Conservation (phyloP, 1,284 basidiomycete species). For the Ceratobasidium sp. region DNA sequence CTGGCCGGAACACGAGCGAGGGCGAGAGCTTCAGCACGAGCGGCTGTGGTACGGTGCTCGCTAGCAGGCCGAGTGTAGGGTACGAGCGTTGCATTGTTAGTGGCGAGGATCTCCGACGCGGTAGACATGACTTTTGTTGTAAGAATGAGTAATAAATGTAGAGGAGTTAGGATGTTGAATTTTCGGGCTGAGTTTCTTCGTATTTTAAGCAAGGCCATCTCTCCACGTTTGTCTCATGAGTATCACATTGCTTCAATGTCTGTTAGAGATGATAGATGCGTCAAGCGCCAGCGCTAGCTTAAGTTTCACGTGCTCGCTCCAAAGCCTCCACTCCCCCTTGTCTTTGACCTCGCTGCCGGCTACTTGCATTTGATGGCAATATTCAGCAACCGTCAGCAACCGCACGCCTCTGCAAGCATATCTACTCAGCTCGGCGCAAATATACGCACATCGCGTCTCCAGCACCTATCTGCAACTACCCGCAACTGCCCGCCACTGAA, state of each 20-base stretch:
- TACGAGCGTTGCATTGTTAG: neutral
- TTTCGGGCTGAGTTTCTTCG: too few species aligned
- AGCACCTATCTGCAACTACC: neutral
- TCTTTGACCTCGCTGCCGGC: too few species aligned
- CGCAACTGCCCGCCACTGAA: neutral
- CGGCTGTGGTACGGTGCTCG: neutral
- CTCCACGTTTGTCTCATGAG: too few species aligned
- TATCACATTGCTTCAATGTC: too few species aligned
- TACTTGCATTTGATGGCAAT: conserved; percentile 1
- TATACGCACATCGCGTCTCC: neutral
- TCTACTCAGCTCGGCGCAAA: conserved; percentile 4
- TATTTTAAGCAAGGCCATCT: too few species aligned
- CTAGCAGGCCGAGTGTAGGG: conserved; percentile 1
- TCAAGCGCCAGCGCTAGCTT: too few species aligned
- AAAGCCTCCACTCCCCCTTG: neutral
- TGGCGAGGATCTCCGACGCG: conserved; percentile 1
- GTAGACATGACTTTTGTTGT: neutral
- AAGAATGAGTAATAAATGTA: neutral
- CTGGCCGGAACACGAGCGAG: neutral
- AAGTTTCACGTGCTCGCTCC: neutral
- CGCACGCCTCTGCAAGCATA: conserved; percentile 1
- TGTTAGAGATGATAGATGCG: too few species aligned
- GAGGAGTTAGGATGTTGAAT: too few species aligned
- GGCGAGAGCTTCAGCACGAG: neutral
- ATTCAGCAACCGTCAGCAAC: neutral